Evolutionary conservation across 805 yeast genomes (phyloP).

Genomic region (Brettanomyces sp.): DNA sequence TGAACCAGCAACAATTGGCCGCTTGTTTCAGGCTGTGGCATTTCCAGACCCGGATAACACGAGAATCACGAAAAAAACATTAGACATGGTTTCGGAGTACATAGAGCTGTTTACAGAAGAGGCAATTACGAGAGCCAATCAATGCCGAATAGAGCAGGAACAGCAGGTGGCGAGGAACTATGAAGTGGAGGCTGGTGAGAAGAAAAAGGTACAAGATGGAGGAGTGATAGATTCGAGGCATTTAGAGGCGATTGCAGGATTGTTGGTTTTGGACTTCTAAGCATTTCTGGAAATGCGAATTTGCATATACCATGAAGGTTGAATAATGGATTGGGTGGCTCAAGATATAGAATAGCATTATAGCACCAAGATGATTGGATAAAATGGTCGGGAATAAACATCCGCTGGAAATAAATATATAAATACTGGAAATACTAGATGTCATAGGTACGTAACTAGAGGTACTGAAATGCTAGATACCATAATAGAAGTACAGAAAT

Average conservation of each 20-base stretch:
- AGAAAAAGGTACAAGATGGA: constrained; percentile 12
- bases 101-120: constrained; percentile 47
- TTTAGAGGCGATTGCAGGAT: constrained; percentile 45
- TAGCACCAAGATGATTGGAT: too few relatives aligned
- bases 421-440: too few relatives aligned
- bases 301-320: too few relatives aligned
- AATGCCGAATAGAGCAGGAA: constrained; percentile 29
- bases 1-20: constrained; percentile 32
- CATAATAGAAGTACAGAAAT: too few relatives aligned
- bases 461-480: too few relatives aligned
- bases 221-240: constrained; percentile 44
- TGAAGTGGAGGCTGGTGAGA: constrained; percentile 15
- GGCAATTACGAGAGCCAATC: constrained; percentile 50
- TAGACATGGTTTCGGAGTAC: constrained; percentile 45
- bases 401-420: too few relatives aligned
- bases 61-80: constrained; percentile 36
- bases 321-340: too few relatives aligned
- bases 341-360: too few relatives aligned
- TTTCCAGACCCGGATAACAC: constrained; percentile 36
- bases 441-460: too few relatives aligned
- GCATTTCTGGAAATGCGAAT: background rate
- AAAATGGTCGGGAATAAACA: too few relatives aligned
- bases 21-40: constrained; percentile 42
- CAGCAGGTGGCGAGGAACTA: constrained; percentile 1
- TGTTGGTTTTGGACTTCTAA: constrained; percentile 47